Percentiles rank a stretch among this genome's conserved stretches.
phyloP scores from a whole-genome alignment of 257 asterid genomes.

The Coffea eugenioides region DNA sequence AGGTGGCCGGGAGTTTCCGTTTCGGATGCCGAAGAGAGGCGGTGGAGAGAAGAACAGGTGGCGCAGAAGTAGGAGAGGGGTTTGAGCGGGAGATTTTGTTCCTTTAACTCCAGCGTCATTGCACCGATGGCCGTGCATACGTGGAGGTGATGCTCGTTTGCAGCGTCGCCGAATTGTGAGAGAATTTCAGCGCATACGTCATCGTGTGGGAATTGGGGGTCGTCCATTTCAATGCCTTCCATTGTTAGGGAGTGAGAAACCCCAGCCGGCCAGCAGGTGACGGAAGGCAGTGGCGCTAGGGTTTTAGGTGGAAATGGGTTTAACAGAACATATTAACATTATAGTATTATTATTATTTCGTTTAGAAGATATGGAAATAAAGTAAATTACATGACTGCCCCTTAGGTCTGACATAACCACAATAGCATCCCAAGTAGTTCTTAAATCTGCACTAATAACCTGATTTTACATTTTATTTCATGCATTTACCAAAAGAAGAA shows the following conservation, averaged over 20 bases:
- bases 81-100: slow-evolving; percentile 54
- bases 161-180: slow-evolving; percentile 48
- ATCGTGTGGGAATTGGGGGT: slow-evolving; percentile 9
- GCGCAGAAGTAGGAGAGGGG: slow-evolving; percentile 75
- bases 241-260: slow-evolving; percentile 16
- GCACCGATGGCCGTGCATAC: slow-evolving; percentile 73
- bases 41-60: slow-evolving; percentile 71
- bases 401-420: too few relatives aligned
- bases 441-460: too few relatives aligned
- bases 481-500: too few relatives aligned
- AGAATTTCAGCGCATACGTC: slow-evolving; percentile 55
- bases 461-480: too few relatives aligned
- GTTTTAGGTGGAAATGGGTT: slow-evolving; percentile 10
- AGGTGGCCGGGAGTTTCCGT: slow-evolving; percentile 50
- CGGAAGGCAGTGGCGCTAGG: slow-evolving; percentile 10
- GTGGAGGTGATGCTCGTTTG: slow-evolving; percentile 72
- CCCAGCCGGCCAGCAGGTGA: not conserved
- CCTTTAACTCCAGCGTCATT: slow-evolving; percentile 74
- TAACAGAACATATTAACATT: not conserved
- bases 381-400: not conserved
- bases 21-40: slow-evolving; percentile 42
- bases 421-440: too few relatives aligned
- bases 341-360: not conserved
- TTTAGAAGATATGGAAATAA: too few relatives aligned
- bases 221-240: slow-evolving; percentile 52